Conservation (phyloP, 2,329 filamentous ascomycete species). For the Alternaria ventricosa region DNA sequence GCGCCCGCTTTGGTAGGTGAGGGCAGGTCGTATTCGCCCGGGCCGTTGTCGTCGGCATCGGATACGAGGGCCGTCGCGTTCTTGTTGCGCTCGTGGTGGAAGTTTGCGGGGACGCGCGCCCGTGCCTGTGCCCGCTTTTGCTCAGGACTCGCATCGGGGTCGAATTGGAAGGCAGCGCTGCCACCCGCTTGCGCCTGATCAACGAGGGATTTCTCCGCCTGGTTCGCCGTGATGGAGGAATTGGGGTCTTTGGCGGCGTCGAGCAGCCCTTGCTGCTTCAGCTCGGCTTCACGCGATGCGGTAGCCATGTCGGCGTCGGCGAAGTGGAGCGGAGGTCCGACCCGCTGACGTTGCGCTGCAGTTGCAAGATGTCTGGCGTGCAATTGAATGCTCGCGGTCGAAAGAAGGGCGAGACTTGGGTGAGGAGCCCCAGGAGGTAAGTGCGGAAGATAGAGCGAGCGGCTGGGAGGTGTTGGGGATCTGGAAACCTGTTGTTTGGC, state of each 20-base stretch:
- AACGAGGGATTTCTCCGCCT: conserved; percentile 76
- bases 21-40: conserved; percentile 77
- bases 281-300: conserved; percentile 60
- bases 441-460: not conserved
- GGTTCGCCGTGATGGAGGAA: conserved; percentile 69
- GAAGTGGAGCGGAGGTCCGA: conserved; percentile 15
- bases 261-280: conserved; percentile 80
- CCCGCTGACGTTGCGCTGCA: conserved; percentile 3
- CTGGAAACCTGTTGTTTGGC: conserved; percentile 14
- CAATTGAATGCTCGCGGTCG: conserved; percentile 14
- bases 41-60: conserved; percentile 62
- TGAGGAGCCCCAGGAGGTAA: not conserved
- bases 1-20: conserved; percentile 74
- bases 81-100: conserved; percentile 66
- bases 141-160: conserved; percentile 82
- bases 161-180: conserved; percentile 80
- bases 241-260: conserved; percentile 78
- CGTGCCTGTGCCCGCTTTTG: conserved; percentile 82
- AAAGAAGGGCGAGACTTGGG: not conserved
- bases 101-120: conserved; percentile 68
- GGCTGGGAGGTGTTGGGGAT: conserved; percentile 2
- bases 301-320: conserved; percentile 39
- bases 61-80: conserved; percentile 76
- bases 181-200: conserved; percentile 81
- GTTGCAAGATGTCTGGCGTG: conserved; percentile 2